These are phyloP conservation scores for Asterella californica DNA, from an alignment of 225 moss, liverwort and hornwort genomes.

Conservation along the genomic window DNA sequence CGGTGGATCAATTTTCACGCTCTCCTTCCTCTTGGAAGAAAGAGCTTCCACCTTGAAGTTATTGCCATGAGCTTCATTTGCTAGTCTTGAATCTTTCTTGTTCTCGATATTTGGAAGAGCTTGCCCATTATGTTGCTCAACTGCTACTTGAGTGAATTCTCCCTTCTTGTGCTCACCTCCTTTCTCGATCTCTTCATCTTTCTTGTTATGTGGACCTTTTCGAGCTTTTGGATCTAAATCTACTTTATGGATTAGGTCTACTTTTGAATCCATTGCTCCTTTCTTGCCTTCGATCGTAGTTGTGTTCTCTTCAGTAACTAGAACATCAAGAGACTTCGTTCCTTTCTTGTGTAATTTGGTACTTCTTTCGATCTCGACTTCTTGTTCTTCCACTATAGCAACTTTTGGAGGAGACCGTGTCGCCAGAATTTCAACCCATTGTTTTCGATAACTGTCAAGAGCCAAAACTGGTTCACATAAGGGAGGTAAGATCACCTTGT, in stretches of 20 bases:
- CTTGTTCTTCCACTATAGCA: too few species aligned
- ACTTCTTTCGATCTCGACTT: too few species aligned
- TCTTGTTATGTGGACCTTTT: neutral
- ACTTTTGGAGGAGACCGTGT: slow-evolving; percentile 2
- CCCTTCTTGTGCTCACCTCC: neutral
- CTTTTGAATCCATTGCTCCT: neutral
- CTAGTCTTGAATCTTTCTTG: neutral
- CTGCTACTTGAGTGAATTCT: neutral
- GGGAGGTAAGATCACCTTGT: slow-evolving; percentile 26
- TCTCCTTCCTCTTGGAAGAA: slow-evolving; percentile 7
- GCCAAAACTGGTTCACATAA: slow-evolving; percentile 31
- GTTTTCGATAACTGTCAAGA: slow-evolving; percentile 18
- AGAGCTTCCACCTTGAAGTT: neutral
- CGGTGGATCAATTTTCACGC: slow-evolving; percentile 6
- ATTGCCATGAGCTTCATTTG: neutral
- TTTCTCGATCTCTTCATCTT: neutral
- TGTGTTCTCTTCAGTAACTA: neutral
- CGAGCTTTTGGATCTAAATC: neutral
- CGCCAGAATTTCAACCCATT: slow-evolving; percentile 27
- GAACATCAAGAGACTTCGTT: neutral
- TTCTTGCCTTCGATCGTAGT: neutral
- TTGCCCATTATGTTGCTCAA: neutral
- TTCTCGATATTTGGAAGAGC: neutral
- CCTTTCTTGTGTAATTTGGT: neutral
- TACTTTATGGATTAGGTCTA: neutral